Conservation (phyloP, 2,329 filamentous ascomycete genomes). For the Ophiobolus disseminans region DNA sequence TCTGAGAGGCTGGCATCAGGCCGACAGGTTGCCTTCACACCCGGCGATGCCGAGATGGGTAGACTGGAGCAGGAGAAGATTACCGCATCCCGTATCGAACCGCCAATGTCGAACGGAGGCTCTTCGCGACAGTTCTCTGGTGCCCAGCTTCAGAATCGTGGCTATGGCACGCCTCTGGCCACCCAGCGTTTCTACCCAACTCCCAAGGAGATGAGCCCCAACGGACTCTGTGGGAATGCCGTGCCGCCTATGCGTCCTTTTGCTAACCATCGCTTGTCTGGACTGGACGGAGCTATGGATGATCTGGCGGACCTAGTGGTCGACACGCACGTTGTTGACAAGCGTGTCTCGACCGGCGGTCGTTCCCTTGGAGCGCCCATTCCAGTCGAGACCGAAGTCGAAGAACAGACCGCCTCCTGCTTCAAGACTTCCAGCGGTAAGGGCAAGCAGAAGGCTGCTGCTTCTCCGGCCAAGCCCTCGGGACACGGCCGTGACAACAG, state of each 20-base stretch:
- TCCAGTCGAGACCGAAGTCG: slow-evolving; percentile 23
- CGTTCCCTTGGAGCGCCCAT: slow-evolving; percentile 8
- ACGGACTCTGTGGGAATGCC: slow-evolving; percentile 10
- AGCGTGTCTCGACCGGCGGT: slow-evolving; percentile 8
- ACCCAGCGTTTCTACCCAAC: slow-evolving; percentile 35
- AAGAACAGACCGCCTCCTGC: slow-evolving; percentile 39
- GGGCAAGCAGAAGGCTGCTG: slow-evolving; percentile 39
- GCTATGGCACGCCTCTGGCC: slow-evolving; percentile 27
- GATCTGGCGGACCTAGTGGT: slow-evolving; percentile 42
- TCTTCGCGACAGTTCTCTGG: slow-evolving; percentile 32
- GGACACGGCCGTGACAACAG: slow-evolving; percentile 19
- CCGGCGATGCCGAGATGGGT: slow-evolving; percentile 16
- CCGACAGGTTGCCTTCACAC: slow-evolving; percentile 12
- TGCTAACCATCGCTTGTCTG: slow-evolving; percentile 38
- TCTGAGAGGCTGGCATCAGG: slow-evolving; percentile 17
- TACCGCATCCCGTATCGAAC: slow-evolving; percentile 16
- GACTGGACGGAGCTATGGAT: slow-evolving; percentile 50
- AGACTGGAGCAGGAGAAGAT: slow-evolving; percentile 26
- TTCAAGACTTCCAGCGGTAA: slow-evolving; percentile 39
- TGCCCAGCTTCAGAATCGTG: slow-evolving; percentile 31
- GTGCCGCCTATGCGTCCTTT: slow-evolving; percentile 22
- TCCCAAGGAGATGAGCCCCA: slow-evolving; percentile 29
- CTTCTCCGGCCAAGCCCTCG: slow-evolving; percentile 32
- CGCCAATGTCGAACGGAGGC: slow-evolving; percentile 11
- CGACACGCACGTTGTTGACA: slow-evolving; percentile 24